Percentiles rank a stretch among this genome's conserved stretches.
Evolutionary conservation across 2,329 filamentous ascomycete species (phyloP).

Genomic region (Colletotrichum lini): DNA sequence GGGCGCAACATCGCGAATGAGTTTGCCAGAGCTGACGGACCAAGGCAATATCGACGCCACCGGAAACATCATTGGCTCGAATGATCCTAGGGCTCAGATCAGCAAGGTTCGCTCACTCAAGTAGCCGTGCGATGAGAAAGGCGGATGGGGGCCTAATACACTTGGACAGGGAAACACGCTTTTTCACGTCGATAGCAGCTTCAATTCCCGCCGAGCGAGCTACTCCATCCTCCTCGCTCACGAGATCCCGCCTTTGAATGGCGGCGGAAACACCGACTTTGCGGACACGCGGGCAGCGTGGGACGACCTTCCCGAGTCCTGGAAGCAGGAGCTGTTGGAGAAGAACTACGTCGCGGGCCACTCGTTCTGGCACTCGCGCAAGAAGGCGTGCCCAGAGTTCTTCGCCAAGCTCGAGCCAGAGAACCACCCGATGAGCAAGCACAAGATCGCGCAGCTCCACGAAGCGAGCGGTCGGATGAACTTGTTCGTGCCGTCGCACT

Average conservation of each 20-base stretch:
- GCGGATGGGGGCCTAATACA: background rate
- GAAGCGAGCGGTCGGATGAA: constrained; percentile 66
- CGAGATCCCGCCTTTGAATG: constrained; percentile 61
- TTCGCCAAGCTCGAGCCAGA: constrained; percentile 61
- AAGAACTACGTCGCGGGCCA: constrained; percentile 64
- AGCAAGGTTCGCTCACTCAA: constrained; percentile 51
- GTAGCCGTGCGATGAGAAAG: too few relatives aligned
- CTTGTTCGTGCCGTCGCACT: constrained; percentile 67
- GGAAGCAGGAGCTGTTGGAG: constrained; percentile 52
- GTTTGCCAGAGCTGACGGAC: constrained; percentile 65
- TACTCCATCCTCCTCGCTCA: constrained; percentile 67
- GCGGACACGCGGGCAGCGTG: constrained; percentile 67
- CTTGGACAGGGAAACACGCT: constrained; percentile 59
- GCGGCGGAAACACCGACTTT: constrained; percentile 67
- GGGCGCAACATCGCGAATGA: constrained; percentile 21
- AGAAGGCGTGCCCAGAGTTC: constrained; percentile 63
- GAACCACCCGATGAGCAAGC: constrained; percentile 56
- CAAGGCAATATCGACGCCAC: constrained; percentile 67
- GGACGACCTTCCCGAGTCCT: constrained; percentile 57
- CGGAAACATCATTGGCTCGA: constrained; percentile 46
- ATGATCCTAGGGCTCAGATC: constrained; percentile 56
- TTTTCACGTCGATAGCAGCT: constrained; percentile 70
- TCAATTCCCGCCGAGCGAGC: constrained; percentile 67
- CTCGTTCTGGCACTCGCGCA: constrained; percentile 67
- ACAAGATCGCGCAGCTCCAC: constrained; percentile 66